A percentile compares a stretch with the other conserved stretches of the same genome.
These are phyloP conservation scores for Wallacemonas sp. DNA, from an alignment of 208 protist species.

Conservation along the genomic window DNA sequence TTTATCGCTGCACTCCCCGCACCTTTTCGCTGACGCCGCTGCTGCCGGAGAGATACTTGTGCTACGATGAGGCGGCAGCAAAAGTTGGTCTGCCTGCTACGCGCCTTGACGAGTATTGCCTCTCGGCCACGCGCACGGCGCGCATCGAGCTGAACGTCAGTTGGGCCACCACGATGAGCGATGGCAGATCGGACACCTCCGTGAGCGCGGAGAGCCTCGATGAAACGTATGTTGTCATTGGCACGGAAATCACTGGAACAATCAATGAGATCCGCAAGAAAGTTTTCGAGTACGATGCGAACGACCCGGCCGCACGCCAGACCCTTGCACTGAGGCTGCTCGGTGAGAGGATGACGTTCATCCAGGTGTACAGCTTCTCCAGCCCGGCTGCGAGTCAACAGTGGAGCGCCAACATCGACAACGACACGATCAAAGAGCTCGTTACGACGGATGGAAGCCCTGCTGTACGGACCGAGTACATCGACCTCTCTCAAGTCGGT, in stretches of 20 bases:
- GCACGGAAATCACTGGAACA: not conserved
- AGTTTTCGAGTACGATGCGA: too few species aligned
- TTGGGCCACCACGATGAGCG: constrained; percentile 8
- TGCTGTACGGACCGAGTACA: too few species aligned
- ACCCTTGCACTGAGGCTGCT: too few species aligned
- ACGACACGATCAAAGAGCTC: too few species aligned
- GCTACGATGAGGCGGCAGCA: constrained; percentile 26
- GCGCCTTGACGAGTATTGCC: constrained; percentile 30
- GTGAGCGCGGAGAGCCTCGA: constrained; percentile 5
- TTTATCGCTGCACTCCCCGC: constrained; percentile 13
- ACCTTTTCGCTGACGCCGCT: constrained; percentile 27
- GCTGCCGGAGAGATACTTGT: constrained; percentile 28
- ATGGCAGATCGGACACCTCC: not conserved
- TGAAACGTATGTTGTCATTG: not conserved
- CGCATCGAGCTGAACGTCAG: constrained; percentile 18
- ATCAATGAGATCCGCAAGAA: too few species aligned
- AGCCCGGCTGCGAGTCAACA: constrained; percentile 21
- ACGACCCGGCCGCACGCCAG: too few species aligned
- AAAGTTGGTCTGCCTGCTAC: constrained; percentile 32
- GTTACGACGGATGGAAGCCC: too few species aligned
- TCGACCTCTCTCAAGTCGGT: too few species aligned
- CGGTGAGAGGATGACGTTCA: constrained; percentile 14
- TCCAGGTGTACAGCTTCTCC: constrained; percentile 28
- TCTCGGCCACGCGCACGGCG: constrained; percentile 20
- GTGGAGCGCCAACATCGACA: too few species aligned